Evolutionary conservation across 2,329 filamentous ascomycete genomes (phyloP).

Genomic region (Aspergillus fumigatiaffinis): DNA sequence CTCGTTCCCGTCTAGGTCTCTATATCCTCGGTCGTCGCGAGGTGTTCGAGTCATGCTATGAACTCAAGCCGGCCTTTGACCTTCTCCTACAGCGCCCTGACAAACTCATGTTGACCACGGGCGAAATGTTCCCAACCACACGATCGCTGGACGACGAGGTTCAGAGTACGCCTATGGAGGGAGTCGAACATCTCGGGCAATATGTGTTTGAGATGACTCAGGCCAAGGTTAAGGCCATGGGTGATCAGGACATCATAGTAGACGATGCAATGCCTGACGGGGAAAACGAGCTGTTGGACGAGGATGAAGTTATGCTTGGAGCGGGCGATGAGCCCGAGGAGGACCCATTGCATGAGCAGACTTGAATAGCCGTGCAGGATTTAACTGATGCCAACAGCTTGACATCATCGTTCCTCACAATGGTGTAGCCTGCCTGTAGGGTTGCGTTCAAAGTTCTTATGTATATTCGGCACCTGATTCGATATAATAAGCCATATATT

Average conservation of each 20-base stretch:
- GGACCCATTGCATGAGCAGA: slow-evolving; percentile 32
- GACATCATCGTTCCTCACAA: not conserved
- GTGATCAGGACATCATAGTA: slow-evolving; percentile 38
- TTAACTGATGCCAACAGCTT: not conserved
- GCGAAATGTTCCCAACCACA: slow-evolving; percentile 76
- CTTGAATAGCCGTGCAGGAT: slow-evolving; percentile 1
- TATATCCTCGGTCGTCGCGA: slow-evolving; percentile 87
- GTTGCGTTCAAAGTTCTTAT: not conserved
- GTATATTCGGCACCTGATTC: not conserved
- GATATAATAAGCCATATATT: not conserved
- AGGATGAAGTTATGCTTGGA: slow-evolving; percentile 33
- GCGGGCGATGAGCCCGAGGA: slow-evolving; percentile 33
- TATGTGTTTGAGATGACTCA: slow-evolving; percentile 97
- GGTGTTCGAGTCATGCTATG: slow-evolving; percentile 84
- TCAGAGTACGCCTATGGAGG: slow-evolving; percentile 70
- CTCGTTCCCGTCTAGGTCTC: slow-evolving; percentile 82
- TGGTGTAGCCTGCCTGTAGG: not conserved
- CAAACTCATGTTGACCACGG: slow-evolving; percentile 74
- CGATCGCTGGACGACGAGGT: slow-evolving; percentile 49
- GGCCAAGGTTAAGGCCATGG: slow-evolving; percentile 60
- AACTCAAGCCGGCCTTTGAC: slow-evolving; percentile 82
- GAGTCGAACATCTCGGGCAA: slow-evolving; percentile 89
- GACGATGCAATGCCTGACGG: slow-evolving; percentile 31
- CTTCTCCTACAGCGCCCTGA: slow-evolving; percentile 72
- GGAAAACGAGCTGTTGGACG: slow-evolving; percentile 28